Conservation (phyloP, 306 rosid genomes). For the Alnus rubra region DNA sequence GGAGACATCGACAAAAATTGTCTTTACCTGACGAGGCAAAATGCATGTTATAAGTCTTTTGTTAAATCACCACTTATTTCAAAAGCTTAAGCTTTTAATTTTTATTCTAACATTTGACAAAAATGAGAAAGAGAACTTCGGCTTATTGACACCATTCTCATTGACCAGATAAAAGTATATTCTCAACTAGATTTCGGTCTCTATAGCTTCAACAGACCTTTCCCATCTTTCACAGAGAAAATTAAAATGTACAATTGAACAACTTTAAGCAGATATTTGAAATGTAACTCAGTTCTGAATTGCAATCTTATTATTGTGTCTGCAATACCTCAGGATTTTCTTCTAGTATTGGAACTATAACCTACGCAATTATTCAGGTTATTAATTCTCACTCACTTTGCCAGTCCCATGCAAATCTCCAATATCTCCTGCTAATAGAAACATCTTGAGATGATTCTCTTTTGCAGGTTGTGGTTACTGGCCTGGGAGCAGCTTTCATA, state of each 20-base stretch:
- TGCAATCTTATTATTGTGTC: not conserved
- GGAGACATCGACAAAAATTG: not conserved
- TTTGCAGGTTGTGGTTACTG: conserved; percentile 64
- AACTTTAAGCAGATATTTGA: conserved; percentile 21
- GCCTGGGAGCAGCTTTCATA: conserved; percentile 55
- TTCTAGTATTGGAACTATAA: conserved; percentile 51
- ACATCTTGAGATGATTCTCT: conserved; percentile 15
- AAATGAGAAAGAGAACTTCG: too few relatives aligned
- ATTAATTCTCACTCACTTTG: conserved; percentile 16
- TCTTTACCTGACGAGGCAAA: not conserved
- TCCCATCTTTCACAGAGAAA: conserved; percentile 5
- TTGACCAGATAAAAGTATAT: not conserved
- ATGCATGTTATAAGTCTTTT: too few relatives aligned
- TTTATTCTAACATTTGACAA: too few relatives aligned
- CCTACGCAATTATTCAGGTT: conserved; percentile 79
- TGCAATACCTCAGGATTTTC: conserved; percentile 61
- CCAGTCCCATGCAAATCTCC: conserved; percentile 3
- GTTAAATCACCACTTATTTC: too few relatives aligned
- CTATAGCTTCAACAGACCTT: not conserved
- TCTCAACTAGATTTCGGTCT: not conserved
- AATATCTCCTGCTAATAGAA: not conserved
- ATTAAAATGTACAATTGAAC: not conserved
- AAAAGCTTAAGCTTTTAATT: too few relatives aligned
- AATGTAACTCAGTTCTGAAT: conserved; percentile 11
- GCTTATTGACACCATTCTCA: too few relatives aligned